phyloP scores from a whole-genome alignment of 371 early-diverging fungal species.

The Zychaea mexicana region DNA sequence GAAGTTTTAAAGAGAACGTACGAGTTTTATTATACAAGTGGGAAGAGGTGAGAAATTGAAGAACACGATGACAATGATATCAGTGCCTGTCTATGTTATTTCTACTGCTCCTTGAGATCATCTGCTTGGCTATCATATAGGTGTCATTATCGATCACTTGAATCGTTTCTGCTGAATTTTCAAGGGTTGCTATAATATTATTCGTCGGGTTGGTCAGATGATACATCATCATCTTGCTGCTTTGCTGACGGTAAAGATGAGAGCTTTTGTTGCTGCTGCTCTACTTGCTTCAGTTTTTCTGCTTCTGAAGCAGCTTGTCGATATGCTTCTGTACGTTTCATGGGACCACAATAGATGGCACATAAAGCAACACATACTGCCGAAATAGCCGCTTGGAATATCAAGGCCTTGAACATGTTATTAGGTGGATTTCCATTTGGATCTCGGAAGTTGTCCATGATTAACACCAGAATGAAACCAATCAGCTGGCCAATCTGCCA shows the following conservation, averaged over 20 bases:
- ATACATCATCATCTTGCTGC: too few relatives aligned
- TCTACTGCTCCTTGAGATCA: not conserved
- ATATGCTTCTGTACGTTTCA: constrained; percentile 22
- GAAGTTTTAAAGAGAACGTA: too few relatives aligned
- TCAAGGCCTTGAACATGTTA: constrained; percentile 29
- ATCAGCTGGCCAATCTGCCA: constrained; percentile 37
- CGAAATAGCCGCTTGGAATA: constrained; percentile 38
- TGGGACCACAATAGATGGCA: constrained; percentile 32
- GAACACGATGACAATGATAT: not conserved
- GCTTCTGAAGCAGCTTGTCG: not conserved
- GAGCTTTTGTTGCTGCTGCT: too few relatives aligned
- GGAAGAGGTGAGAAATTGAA: not conserved
- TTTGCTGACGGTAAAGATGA: too few relatives aligned
- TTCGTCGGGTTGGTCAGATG: too few relatives aligned
- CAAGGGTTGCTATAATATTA: too few relatives aligned
- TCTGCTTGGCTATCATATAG: not conserved
- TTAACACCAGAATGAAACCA: constrained; percentile 33
- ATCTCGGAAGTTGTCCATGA: constrained; percentile 41
- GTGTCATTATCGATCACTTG: not conserved
- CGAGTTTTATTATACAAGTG: too few relatives aligned
- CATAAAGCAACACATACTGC: constrained; percentile 27
- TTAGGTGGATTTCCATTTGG: constrained; percentile 30
- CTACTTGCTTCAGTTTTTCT: not conserved
- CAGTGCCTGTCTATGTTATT: not conserved
- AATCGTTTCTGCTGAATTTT: constrained; percentile 2